phyloP scores from a whole-genome alignment of 2,329 filamentous ascomycete genomes.

The Aotearoamyces nothofagi region DNA sequence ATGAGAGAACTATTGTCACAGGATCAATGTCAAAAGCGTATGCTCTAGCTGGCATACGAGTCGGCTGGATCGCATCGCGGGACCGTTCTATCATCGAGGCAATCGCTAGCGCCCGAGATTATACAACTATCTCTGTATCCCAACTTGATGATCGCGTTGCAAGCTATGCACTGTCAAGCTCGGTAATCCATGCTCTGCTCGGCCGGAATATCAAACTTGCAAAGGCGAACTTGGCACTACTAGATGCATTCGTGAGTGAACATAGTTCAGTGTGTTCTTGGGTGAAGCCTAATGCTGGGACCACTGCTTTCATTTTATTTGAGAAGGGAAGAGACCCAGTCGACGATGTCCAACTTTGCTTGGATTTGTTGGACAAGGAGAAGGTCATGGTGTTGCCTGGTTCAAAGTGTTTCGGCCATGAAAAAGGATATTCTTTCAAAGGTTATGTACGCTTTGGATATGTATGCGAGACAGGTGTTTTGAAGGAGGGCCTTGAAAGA shows the following conservation, averaged over 20 bases:
- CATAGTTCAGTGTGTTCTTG: constrained; percentile 51
- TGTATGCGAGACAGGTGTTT: constrained; percentile 53
- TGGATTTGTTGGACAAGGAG: constrained; percentile 48
- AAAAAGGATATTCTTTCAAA: constrained; percentile 47
- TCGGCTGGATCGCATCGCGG: constrained; percentile 70
- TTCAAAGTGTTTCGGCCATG: constrained; percentile 53
- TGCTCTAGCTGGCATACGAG: constrained; percentile 63
- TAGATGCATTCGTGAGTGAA: constrained; percentile 53
- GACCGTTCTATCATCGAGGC: constrained; percentile 44
- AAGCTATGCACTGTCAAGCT: constrained; percentile 52
- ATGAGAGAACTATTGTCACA: constrained; percentile 55
- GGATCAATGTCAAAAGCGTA: constrained; percentile 81
- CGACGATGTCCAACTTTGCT: constrained; percentile 59
- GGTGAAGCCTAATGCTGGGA: constrained; percentile 64
- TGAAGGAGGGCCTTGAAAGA: constrained; percentile 46
- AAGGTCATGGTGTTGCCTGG: constrained; percentile 67
- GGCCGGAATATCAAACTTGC: constrained; percentile 51
- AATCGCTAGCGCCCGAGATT: constrained; percentile 54
- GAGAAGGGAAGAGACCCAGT: constrained; percentile 40
- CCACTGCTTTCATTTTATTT: constrained; percentile 65
- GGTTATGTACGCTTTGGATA: constrained; percentile 70
- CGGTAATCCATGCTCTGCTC: constrained; percentile 48
- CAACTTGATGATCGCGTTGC: constrained; percentile 69
- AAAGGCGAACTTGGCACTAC: constrained; percentile 46
- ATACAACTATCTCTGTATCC: constrained; percentile 79